These are phyloP conservation scores for Phtheirospermum japonicum DNA, from an alignment of 257 asterid species.

Conservation along the genomic window DNA sequence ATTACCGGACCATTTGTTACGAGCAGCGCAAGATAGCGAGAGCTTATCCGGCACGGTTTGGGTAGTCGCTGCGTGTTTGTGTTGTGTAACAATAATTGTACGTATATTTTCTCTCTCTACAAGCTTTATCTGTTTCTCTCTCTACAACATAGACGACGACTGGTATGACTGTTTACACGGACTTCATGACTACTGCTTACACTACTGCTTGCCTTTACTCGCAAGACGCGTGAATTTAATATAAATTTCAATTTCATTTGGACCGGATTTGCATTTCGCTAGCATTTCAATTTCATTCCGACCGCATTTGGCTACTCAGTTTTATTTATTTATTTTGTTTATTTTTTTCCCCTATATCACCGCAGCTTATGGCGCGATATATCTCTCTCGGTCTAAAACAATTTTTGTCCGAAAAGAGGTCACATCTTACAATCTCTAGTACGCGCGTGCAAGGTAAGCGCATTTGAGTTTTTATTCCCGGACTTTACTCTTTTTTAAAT, in stretches of 20 bases:
- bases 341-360: constrained; percentile 48
- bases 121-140: constrained; percentile 18
- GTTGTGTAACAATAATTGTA: constrained; percentile 5
- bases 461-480: not conserved
- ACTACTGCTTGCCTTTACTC: constrained; percentile 28
- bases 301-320: constrained; percentile 39
- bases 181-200: constrained; percentile 44
- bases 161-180: constrained; percentile 52
- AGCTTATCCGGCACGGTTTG: not conserved
- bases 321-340: not conserved
- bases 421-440: constrained; percentile 15
- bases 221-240: constrained; percentile 62
- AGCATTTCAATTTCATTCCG: not conserved
- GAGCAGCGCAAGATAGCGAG: not conserved
- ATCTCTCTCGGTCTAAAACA: constrained; percentile 21
- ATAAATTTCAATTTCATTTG: constrained; percentile 55
- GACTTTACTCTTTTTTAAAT: not conserved
- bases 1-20: not conserved
- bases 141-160: constrained; percentile 33
- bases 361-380: constrained; percentile 34
- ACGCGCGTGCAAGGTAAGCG: constrained; percentile 28
- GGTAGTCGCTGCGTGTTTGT: not conserved
- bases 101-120: constrained; percentile 30
- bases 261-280: not conserved
- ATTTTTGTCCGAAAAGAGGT: constrained; percentile 17